Evolutionary conservation across 192 early-diverging fungal genomes (phyloP).

Genomic region (Coemansia sp.): DNA sequence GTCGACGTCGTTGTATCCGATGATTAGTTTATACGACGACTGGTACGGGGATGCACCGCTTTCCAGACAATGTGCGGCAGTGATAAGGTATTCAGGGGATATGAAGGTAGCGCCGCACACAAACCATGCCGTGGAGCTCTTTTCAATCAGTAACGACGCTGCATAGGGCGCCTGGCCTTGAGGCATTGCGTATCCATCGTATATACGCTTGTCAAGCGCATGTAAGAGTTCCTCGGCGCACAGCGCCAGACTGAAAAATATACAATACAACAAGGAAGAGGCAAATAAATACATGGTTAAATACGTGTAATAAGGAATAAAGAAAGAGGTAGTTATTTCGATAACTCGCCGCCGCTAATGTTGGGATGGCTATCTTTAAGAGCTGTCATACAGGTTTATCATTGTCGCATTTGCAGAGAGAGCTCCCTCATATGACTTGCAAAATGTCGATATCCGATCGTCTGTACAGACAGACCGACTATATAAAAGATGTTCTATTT

Average conservation of each 20-base stretch:
- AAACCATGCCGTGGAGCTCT: not conserved
- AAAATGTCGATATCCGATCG: too few relatives aligned
- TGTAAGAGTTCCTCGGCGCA: not conserved
- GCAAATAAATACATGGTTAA: not conserved
- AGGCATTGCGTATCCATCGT: conserved; percentile 2
- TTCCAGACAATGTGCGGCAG: conserved; percentile 24
- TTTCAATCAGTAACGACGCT: not conserved
- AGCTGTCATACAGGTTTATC: not conserved
- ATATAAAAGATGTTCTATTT: too few relatives aligned
- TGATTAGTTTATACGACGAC: not conserved
- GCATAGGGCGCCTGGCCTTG: conserved; percentile 3
- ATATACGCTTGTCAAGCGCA: conserved; percentile 19
- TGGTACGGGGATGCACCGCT: not conserved
- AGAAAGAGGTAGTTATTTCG: too few relatives aligned
- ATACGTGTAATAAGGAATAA: too few relatives aligned
- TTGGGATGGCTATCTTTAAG: too few relatives aligned
- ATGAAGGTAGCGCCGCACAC: conserved; percentile 27
- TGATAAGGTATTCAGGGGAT: conserved; percentile 19
- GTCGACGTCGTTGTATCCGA: conserved; percentile 17
- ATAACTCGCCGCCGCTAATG: too few relatives aligned
- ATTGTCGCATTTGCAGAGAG: too few relatives aligned
- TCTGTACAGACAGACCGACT: too few relatives aligned
- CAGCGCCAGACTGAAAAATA: not conserved
- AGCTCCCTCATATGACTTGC: too few relatives aligned
- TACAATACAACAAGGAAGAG: not conserved